These are phyloP conservation scores for Cunninghamia lanceolata DNA, from an alignment of 75 land plant species.

Conservation along the genomic window DNA sequence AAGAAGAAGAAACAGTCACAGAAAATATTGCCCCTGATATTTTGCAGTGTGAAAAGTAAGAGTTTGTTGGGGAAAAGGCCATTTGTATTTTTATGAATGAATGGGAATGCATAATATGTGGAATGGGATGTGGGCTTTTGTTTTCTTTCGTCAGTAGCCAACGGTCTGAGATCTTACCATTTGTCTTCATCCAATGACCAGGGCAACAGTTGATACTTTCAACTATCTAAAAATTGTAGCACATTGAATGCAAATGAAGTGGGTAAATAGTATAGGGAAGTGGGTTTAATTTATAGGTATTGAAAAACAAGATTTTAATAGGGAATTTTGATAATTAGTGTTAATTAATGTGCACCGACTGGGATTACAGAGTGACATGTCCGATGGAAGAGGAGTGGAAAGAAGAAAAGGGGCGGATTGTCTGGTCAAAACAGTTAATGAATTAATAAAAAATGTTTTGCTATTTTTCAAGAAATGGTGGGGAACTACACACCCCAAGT, in stretches of 20 bases:
- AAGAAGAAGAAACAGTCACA: neutral
- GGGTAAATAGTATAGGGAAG: neutral
- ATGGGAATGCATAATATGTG: neutral
- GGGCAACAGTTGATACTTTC: neutral
- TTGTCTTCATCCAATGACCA: neutral
- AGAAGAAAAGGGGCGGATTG: neutral
- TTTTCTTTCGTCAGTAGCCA: slow-evolving; percentile 5
- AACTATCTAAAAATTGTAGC: neutral
- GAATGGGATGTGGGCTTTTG: neutral
- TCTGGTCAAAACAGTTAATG: neutral
- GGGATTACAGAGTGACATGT: neutral
- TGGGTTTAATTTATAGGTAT: neutral
- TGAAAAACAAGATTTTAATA: neutral
- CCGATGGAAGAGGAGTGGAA: neutral
- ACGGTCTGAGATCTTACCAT: slow-evolving; percentile 4
- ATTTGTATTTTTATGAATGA: neutral
- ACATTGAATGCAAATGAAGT: neutral
- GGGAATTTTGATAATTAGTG: neutral
- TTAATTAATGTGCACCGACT: slow-evolving; percentile 4
- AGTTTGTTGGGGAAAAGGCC: neutral
- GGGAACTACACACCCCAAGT: neutral
- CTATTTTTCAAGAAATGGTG: neutral
- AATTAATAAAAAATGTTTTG: neutral
- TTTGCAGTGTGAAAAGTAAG: neutral
- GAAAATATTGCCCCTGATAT: neutral